phyloP scores from a whole-genome alignment of 2,329 filamentous ascomycete species.

The Aquanectria penicillioides region DNA sequence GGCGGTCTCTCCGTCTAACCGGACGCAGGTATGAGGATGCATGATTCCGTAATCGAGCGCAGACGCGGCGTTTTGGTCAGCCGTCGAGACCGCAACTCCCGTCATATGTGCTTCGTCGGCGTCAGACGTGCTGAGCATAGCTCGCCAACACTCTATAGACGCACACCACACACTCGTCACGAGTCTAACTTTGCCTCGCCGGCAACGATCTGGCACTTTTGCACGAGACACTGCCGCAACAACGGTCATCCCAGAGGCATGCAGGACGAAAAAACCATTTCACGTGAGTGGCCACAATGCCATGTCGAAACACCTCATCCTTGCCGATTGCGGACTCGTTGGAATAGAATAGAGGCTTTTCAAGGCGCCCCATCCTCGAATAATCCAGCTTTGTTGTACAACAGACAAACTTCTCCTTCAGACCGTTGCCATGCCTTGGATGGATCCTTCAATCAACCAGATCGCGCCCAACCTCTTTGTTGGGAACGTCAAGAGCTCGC shows the following conservation, averaged over 20 bases:
- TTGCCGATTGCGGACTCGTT: not conserved
- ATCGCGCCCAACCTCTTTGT: conserved; percentile 37
- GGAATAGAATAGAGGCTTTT: not conserved
- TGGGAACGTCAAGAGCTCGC: conserved; percentile 37
- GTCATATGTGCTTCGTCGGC: not conserved
- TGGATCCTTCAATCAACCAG: conserved; percentile 33
- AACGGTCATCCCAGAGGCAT: conserved; percentile 3
- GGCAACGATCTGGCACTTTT: not conserved
- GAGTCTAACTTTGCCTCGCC: not conserved
- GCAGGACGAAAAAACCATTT: conserved; percentile 2
- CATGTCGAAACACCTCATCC: conserved; percentile 1
- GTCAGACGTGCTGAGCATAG: not conserved
- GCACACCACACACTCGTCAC: not conserved
- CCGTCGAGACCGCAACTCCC: too few relatives aligned
- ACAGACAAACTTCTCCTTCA: not conserved
- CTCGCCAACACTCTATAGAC: not conserved
- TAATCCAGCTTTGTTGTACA: not conserved
- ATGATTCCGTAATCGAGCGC: not conserved
- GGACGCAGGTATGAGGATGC: not conserved
- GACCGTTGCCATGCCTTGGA: conserved; percentile 18
- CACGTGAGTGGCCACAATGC: conserved; percentile 7
- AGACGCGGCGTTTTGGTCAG: too few relatives aligned
- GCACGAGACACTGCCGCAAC: not conserved
- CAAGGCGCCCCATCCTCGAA: not conserved
- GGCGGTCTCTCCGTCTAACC: not conserved